phyloP scores from a whole-genome alignment of 2,329 filamentous ascomycete genomes.

The Verticillium klebahnii region DNA sequence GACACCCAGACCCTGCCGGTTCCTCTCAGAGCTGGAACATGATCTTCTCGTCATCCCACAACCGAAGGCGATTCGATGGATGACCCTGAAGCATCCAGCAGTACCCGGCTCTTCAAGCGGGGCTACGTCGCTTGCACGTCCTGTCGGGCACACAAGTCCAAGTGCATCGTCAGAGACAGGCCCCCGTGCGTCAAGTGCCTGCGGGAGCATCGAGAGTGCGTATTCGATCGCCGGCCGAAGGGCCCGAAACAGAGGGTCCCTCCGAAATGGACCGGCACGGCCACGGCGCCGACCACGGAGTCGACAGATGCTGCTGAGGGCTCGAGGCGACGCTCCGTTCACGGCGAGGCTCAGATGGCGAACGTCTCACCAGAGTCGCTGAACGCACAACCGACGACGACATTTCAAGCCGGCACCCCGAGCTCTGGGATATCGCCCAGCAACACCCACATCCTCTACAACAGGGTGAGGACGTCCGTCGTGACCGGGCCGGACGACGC shows the following conservation, averaged over 20 bases:
- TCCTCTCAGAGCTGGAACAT: not conserved
- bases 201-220: constrained; percentile 11
- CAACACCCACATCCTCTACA: not conserved
- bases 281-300: not conserved
- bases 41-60: not conserved
- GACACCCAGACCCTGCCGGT: not conserved
- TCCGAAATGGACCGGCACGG: constrained; percentile 4
- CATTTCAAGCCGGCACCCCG: not conserved
- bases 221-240: constrained; percentile 6
- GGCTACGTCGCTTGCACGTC: constrained; percentile 10
- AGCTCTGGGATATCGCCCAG: not conserved
- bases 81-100: not conserved
- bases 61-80: not conserved
- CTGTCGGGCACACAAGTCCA: constrained; percentile 9
- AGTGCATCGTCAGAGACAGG: constrained; percentile 8
- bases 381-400: not conserved
- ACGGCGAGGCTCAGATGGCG: not conserved
- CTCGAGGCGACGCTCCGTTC: not conserved
- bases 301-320: not conserved
- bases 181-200: constrained; percentile 10
- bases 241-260: constrained; percentile 7
- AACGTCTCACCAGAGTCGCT: not conserved
- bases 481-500: constrained; percentile 6
- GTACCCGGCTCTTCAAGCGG: constrained; percentile 6
- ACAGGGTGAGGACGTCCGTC: constrained; percentile 2